These are phyloP conservation scores for Choiromyces venosus DNA, from an alignment of 495 filamentous ascomycete species.

Conservation along the genomic window DNA sequence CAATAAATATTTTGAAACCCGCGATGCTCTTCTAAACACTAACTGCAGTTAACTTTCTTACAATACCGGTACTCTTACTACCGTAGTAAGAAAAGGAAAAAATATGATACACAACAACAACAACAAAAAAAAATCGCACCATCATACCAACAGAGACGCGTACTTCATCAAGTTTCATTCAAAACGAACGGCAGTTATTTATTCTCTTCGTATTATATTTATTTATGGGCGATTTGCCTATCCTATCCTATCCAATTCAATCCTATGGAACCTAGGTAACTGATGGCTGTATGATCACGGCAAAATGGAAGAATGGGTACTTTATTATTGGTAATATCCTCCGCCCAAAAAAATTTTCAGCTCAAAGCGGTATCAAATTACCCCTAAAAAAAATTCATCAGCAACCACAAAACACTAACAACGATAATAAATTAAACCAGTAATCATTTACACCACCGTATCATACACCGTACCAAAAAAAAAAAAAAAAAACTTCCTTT, in stretches of 20 bases:
- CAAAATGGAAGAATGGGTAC: background rate
- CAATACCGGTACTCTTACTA: background rate
- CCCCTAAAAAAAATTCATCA: background rate
- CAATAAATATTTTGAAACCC: background rate
- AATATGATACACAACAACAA: no score
- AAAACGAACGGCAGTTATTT: slow-evolving; percentile 1
- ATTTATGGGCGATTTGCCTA: no score
- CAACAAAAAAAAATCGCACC: background rate
- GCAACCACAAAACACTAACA: background rate
- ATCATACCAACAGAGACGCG: background rate
- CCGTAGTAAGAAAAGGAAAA: background rate
- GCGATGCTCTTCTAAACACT: background rate
- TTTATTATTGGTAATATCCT: background rate
- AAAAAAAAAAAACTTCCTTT: no score
- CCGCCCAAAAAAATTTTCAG: background rate
- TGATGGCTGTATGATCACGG: no score
- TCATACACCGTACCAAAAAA: background rate
- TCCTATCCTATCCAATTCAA: no score
- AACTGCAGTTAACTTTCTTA: background rate
- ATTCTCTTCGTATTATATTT: background rate
- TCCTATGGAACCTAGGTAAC: background rate
- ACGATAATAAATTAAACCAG: no score
- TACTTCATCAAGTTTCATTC: background rate
- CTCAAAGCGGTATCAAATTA: background rate
- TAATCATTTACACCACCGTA: background rate